Base-by-base conservation (phyloP, 2,329 filamentous ascomycete species). In the Microcyclospora pomicola region DNA sequence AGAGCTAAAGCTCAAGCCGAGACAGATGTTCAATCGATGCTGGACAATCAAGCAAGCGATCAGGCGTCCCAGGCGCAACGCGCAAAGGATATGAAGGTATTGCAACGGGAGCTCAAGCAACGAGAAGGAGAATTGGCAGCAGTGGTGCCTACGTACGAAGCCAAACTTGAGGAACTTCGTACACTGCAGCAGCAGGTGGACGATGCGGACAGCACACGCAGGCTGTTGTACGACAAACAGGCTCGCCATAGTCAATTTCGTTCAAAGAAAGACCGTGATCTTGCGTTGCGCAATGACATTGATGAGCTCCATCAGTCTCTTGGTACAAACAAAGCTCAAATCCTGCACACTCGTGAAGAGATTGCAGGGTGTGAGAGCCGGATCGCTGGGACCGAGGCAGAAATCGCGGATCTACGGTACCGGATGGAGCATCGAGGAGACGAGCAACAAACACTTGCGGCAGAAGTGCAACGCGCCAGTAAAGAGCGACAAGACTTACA, bases 171-270 rank as follows among this genome's bases (percentile, higher is more conserved):
- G 36, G 72, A 84, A 42, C 91, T 95, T 55, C 70, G 72, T 12
- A 71, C 74, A 12, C 67, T 83, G 19, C 80, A 78, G 51, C 68
- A 78, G 39, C 75, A 81, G 42, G 69, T 96, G 9, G 80, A 86
- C 34, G 70, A 81, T 35, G 81, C 81, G 0, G 82, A 92, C 51
- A 79, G 79, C 6, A 72, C 74, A 5, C 73, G 83, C 31, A 77
- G 82, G 46, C 78, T 87, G 29, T 72, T 98, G 6, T 84, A 93
- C 54, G 83, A 82, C 36, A 98, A 98, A 59, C 88, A 98, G 61
- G 85, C 81, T 32, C 80, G 88, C 33, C 86, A 82, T 47, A 80
- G 82, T 13, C 81, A 85, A 44, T 98, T 94, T 60, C 81, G 73
- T 54, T 92, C 77, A 58, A 94, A 94, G 65, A 73, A 75, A 7